Evolutionary conservation across 1,139 yeast genomes (phyloP).

Genomic region (Geotrichum klebahnii): DNA sequence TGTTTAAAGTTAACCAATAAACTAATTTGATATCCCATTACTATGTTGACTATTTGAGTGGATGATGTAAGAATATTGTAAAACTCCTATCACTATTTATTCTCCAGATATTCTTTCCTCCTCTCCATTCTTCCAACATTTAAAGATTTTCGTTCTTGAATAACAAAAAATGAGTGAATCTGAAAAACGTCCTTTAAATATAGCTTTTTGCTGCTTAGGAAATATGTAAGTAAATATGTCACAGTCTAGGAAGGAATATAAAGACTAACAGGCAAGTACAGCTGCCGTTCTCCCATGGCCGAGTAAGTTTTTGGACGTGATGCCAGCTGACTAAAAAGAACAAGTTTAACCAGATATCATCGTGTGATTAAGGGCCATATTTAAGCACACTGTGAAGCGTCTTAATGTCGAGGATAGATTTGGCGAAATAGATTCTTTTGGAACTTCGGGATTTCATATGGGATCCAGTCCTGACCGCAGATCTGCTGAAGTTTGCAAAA

Average conservation of each 20-base stretch:
- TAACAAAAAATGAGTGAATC: slow-evolving; percentile 33
- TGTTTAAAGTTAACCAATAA: no score
- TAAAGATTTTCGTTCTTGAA: not conserved
- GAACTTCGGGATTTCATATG: slow-evolving; percentile 78
- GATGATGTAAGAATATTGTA: not conserved
- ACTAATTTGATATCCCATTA: no score
- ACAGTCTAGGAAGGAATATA: not conserved
- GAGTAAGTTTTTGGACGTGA: slow-evolving; percentile 44
- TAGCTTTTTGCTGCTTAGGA: slow-evolving; percentile 89
- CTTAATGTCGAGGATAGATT: slow-evolving; percentile 46
- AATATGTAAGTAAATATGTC: slow-evolving; percentile 62
- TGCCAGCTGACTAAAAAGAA: not conserved
- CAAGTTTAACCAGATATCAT: not conserved
- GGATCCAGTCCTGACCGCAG: slow-evolving; percentile 82
- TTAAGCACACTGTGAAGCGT: slow-evolving; percentile 57
- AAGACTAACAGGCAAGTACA: slow-evolving; percentile 28
- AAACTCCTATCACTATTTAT: not conserved
- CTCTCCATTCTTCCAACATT: not conserved
- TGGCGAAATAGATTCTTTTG: slow-evolving; percentile 71
- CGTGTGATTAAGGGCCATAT: slow-evolving; percentile 53
- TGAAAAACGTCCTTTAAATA: slow-evolving; percentile 39
- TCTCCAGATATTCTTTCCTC: not conserved
- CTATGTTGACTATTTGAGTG: no score
- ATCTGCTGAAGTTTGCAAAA: slow-evolving; percentile 61
- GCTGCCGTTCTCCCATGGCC: slow-evolving; percentile 97